These are phyloP conservation scores for Brassica juncea DNA, from an alignment of 345 rosid species.

Conservation along the genomic window DNA sequence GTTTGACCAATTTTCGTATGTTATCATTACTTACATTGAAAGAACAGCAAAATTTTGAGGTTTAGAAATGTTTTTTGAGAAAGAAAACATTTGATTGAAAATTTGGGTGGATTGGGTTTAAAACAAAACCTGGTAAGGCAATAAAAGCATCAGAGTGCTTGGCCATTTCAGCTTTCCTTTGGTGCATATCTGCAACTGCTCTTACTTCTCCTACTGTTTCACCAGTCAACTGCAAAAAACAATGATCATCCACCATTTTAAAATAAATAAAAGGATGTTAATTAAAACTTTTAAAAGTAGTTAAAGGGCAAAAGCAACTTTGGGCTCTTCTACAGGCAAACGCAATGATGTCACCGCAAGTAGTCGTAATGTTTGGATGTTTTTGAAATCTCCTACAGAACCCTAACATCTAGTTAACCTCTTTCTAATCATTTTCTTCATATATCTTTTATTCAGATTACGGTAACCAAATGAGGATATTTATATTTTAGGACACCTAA, in stretches of 20 bases:
- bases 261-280: constrained; percentile 26
- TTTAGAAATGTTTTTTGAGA: not conserved
- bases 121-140: constrained; percentile 94
- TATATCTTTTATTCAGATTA: not conserved
- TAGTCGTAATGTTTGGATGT: constrained; percentile 19
- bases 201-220: constrained; percentile 99
- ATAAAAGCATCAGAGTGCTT: constrained; percentile 99
- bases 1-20: constrained; percentile 20
- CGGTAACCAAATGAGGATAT: not conserved
- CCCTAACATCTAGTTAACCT: constrained; percentile 27
- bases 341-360: constrained; percentile 41
- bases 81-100: constrained; percentile 1
- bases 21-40: constrained; percentile 30
- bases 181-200: constrained; percentile 99
- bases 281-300: constrained; percentile 37
- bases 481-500: constrained; percentile 15
- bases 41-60: constrained; percentile 6
- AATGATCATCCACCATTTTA: constrained; percentile 15
- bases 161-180: constrained; percentile 99
- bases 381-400: constrained; percentile 26
- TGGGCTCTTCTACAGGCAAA: constrained; percentile 47
- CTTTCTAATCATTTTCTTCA: constrained; percentile 23
- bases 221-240: constrained; percentile 79
- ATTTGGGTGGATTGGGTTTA: constrained; percentile 39
- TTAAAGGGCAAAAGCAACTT: constrained; percentile 39